Evolutionary conservation across 2,329 filamentous ascomycete species (phyloP), one percentile per base, ranked within the genome.

Genomic region (Aspergillus candidus): DNA sequence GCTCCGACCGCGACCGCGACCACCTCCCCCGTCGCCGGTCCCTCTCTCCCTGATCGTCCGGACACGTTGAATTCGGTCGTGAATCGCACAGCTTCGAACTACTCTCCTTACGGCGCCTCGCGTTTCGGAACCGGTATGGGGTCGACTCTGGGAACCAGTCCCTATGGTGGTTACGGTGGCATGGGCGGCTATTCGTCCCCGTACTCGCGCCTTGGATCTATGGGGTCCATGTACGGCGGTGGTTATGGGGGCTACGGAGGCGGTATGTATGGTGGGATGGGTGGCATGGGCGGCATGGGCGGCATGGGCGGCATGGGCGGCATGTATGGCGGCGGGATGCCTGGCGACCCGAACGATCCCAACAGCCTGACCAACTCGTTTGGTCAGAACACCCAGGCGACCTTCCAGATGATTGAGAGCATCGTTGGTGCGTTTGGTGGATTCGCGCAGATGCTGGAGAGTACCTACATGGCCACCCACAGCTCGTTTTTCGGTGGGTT

Each of bases 391-490:
- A 98, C 94, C 0, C 87, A 93, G 58, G 88, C 91, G 10, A 98
- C 93, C 0, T 98, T 98, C 63, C 93, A 97, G 74, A 88, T 98
- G 77, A 88, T 98, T 40, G 93, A 98, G 72, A 93, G 90, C 56
- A 86, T 98, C 46, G 93, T 98, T 11, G 88, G 88, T 17, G 90
- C 93, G 2, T 98, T 98, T 73, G 90, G 90, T 14, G 93, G 94
- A 0, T 97, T 98, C 63, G 88, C 94, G 11, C 93, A 98, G 73
- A 98, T 98, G 93, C 77, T 98, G 22, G 93, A 98, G 71, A 97
- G 93, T 73, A 97, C 93, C 10, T 98, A 96, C 60, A 98, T 98
- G 94, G 93, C 94, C 27, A 98, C 93, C 0, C 93, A 98, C 69
- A 96, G 90, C 5, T 95, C 88, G 42, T 98, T 98, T 69, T 98